Conservation (phyloP, 768 basidiomycete genomes). For the Termitomyces sp. region DNA sequence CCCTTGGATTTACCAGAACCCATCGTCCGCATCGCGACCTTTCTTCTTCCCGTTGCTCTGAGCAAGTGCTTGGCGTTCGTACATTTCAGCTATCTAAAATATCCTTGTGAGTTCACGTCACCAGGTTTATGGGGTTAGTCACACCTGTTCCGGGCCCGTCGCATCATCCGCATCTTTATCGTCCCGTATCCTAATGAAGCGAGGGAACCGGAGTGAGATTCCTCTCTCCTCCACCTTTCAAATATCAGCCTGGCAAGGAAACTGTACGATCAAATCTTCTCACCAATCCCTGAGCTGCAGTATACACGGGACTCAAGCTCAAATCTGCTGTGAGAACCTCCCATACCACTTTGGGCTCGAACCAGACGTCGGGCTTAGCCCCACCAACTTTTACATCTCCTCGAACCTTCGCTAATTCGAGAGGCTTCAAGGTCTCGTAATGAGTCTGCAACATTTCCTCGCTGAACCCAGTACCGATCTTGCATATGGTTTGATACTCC, state of each 20-base stretch:
- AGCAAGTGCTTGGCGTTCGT: constrained; percentile 80
- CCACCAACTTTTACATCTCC: constrained; percentile 87
- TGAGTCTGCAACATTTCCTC: constrained; percentile 84
- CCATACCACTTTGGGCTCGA: constrained; percentile 97
- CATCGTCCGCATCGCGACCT: constrained; percentile 67
- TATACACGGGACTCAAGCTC: constrained; percentile 93
- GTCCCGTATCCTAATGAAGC: constrained; percentile 88
- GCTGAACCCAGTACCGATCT: constrained; percentile 97
- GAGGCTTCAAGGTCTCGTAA: constrained; percentile 74
- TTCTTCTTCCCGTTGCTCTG: constrained; percentile 70
- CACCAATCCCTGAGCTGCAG: constrained; percentile 89
- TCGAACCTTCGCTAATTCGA: constrained; percentile 64
- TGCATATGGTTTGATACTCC: constrained; percentile 96
- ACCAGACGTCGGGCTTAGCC: constrained; percentile 96
- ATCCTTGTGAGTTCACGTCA: constrained; percentile 1
- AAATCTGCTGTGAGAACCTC: constrained; percentile 97
- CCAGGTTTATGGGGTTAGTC: constrained; percentile 7
- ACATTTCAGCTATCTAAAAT: constrained; percentile 86
- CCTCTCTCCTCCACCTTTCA: constrained; percentile 79
- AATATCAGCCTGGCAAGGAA: background rate
- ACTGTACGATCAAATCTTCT: constrained; percentile 19
- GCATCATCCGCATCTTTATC: constrained; percentile 93
- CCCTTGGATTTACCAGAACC: constrained; percentile 57
- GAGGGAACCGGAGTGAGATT: constrained; percentile 93
- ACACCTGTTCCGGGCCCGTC: constrained; percentile 88